A percentile compares a stretch with the other conserved stretches of the same genome.
Evolutionary conservation across 2,329 filamentous ascomycete genomes (phyloP).

Genomic region (Xylaria hypoxylon): DNA sequence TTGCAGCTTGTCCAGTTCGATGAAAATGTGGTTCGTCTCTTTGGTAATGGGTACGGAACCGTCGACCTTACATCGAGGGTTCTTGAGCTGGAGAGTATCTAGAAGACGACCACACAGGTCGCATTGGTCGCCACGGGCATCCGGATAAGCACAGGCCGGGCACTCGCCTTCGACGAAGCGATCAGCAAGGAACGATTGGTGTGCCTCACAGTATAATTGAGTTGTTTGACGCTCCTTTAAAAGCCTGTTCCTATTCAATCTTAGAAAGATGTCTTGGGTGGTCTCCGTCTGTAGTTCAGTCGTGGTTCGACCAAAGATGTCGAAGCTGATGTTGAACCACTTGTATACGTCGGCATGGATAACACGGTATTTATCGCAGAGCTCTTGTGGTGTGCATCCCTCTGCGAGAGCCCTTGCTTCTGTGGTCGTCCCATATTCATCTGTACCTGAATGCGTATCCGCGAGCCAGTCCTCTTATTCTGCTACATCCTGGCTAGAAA

Average conservation of each 20-base stretch:
- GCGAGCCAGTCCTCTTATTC: slow-evolving; percentile 22
- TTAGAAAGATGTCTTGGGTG: slow-evolving; percentile 35
- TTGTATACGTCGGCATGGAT: slow-evolving; percentile 37
- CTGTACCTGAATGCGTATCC: slow-evolving; percentile 31
- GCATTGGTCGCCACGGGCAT: slow-evolving; percentile 36
- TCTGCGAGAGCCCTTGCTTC: slow-evolving; percentile 38
- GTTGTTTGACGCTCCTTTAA: slow-evolving; percentile 30
- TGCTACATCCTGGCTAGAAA: slow-evolving; percentile 23
- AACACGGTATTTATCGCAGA: slow-evolving; percentile 38
- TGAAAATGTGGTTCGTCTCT: slow-evolving; percentile 33
- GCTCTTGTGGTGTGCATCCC: slow-evolving; percentile 33
- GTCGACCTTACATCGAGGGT: slow-evolving; percentile 34
- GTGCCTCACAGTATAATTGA: slow-evolving; percentile 33
- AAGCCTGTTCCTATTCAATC: slow-evolving; percentile 26
- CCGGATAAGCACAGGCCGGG: slow-evolving; percentile 31
- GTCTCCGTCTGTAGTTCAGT: slow-evolving; percentile 34
- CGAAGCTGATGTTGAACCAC: slow-evolving; percentile 39
- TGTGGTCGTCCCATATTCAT: slow-evolving; percentile 37
- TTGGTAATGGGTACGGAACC: slow-evolving; percentile 29
- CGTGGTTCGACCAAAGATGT: slow-evolving; percentile 36
- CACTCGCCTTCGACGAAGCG: slow-evolving; percentile 37
- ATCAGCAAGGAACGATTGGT: slow-evolving; percentile 33
- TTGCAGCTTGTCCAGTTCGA: slow-evolving; percentile 36
- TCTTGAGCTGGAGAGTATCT: slow-evolving; percentile 34
- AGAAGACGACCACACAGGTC: slow-evolving; percentile 34